These are phyloP conservation scores for Colletotrichum endophyticum DNA, from an alignment of 2,329 filamentous ascomycete genomes.

Conservation along the genomic window DNA sequence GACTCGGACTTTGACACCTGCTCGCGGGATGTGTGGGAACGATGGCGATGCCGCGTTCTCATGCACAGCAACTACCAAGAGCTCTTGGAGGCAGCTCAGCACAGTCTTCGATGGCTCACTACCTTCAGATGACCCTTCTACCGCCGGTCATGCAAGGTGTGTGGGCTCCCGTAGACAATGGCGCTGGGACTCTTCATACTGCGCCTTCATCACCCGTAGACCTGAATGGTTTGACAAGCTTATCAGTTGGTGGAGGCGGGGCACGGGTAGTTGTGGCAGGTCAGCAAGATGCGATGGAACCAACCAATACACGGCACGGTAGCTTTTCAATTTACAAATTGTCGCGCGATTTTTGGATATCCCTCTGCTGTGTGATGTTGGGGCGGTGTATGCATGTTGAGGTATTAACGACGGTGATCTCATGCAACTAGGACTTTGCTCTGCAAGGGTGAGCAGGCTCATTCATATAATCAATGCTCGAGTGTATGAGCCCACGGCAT, in stretches of 20 bases:
- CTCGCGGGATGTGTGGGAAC: neutral
- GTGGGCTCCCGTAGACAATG: neutral
- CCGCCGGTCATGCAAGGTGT: neutral
- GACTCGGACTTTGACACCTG: neutral
- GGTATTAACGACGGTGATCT: neutral
- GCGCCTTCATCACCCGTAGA: conserved; percentile 7
- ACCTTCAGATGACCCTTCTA: neutral
- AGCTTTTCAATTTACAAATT: conserved; percentile 16
- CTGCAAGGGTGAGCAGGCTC: neutral
- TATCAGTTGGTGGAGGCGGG: conserved; percentile 14
- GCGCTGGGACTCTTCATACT: conserved; percentile 11
- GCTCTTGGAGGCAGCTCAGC: neutral
- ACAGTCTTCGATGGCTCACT: neutral
- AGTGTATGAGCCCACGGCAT: neutral
- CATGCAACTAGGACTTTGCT: neutral
- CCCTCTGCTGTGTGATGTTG: neutral
- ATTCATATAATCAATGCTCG: neutral
- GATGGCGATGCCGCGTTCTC: neutral
- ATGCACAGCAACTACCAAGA: neutral
- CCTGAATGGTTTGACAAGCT: neutral
- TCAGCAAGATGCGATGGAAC: neutral
- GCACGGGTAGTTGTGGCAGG: conserved; percentile 9
- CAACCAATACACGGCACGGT: conserved; percentile 14
- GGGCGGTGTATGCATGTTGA: neutral
- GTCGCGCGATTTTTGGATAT: neutral